A percentile compares a stretch with the other conserved stretches of the same genome.
phyloP scores from a whole-genome alignment of 2,329 filamentous ascomycete species.

The Ascochyta fabae region DNA sequence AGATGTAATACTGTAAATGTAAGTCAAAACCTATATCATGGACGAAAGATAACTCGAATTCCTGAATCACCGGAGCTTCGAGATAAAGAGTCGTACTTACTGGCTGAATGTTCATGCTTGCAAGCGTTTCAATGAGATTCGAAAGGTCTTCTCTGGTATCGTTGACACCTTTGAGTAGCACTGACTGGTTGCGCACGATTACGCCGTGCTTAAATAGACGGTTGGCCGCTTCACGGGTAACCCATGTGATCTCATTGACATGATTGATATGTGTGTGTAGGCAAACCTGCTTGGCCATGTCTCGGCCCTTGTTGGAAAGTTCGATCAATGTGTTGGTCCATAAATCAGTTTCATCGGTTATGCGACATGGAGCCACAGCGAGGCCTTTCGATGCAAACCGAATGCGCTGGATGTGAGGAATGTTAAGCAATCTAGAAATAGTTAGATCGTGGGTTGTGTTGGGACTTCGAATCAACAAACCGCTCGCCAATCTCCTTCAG shows the following conservation, averaged over 20 bases:
- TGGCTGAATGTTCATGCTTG: constrained; percentile 64
- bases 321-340: constrained; percentile 63
- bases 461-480: constrained; percentile 10
- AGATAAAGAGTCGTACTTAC: constrained; percentile 46
- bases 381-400: constrained; percentile 69
- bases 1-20: constrained; percentile 65
- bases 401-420: constrained; percentile 65
- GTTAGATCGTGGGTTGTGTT: background rate
- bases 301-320: constrained; percentile 58
- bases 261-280: constrained; percentile 72
- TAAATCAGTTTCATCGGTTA: constrained; percentile 59
- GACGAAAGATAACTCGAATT: background rate
- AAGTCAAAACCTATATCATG: background rate
- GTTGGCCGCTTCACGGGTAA: constrained; percentile 60
- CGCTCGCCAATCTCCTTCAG: constrained; percentile 60
- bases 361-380: constrained; percentile 63
- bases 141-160: constrained; percentile 62
- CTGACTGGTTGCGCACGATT: constrained; percentile 66
- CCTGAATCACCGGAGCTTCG: background rate
- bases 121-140: constrained; percentile 60
- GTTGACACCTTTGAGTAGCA: constrained; percentile 66
- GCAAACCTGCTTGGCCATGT: constrained; percentile 65
- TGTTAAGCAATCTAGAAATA: constrained; percentile 56
- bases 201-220: constrained; percentile 60
- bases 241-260: constrained; percentile 67